These are phyloP conservation scores for Prunus davidiana DNA, from an alignment of 306 rosid species.

Conservation along the genomic window DNA sequence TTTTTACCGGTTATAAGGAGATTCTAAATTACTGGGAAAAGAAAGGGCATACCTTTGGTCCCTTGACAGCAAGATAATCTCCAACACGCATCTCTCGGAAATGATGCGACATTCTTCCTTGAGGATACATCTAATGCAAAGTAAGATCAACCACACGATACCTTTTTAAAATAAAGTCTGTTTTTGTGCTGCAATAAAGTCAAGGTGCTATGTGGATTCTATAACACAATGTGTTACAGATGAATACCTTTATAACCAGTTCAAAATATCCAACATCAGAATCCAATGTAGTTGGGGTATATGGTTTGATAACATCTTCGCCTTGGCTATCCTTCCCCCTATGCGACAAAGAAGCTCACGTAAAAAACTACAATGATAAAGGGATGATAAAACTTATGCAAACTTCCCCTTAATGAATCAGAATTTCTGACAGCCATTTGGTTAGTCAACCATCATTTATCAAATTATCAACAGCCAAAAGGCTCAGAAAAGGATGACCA, in stretches of 20 bases:
- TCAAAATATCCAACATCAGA: conserved; percentile 91
- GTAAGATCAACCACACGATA: conserved; percentile 7
- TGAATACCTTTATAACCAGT: conserved; percentile 80
- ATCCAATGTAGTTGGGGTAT: conserved; percentile 95
- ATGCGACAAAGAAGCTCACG: conserved; percentile 25
- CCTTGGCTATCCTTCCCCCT: conserved; percentile 93
- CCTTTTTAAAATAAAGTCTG: neutral
- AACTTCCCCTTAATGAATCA: neutral
- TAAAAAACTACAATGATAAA: conserved; percentile 3
- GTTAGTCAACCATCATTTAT: neutral
- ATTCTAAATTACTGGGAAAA: neutral
- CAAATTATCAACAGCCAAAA: neutral
- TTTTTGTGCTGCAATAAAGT: neutral
- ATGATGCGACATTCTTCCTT: conserved; percentile 99
- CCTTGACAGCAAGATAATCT: conserved; percentile 79
- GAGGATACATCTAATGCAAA: conserved; percentile 85
- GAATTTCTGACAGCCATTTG: neutral
- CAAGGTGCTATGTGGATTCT: neutral
- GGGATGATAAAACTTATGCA: neutral
- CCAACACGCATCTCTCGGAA: conserved; percentile 94
- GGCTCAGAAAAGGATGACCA: neutral
- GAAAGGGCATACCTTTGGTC: conserved; percentile 74
- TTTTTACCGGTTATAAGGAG: neutral
- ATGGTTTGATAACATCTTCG: conserved; percentile 86
- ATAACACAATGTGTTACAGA: neutral